These are phyloP conservation scores for Naematelia encephala DNA, from an alignment of 768 basidiomycete species.

Conservation along the genomic window DNA sequence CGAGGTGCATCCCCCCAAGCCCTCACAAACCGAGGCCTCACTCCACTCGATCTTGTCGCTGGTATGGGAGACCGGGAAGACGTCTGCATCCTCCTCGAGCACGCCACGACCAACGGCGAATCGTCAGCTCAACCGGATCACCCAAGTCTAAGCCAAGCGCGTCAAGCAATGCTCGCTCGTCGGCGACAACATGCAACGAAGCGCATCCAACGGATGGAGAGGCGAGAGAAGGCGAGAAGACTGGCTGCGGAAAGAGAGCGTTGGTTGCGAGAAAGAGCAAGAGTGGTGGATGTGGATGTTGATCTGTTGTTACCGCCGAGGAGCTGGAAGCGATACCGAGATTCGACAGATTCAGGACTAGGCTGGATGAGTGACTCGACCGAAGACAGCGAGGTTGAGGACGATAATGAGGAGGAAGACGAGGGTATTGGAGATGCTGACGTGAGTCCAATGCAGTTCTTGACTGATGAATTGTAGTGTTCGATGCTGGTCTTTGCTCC, in stretches of 20 bases:
- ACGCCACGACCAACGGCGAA: constrained; percentile 55
- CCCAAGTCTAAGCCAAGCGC: constrained; percentile 17
- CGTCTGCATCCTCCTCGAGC: constrained; percentile 78
- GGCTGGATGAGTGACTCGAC: constrained; percentile 11
- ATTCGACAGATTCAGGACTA: constrained; percentile 13
- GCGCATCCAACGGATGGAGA: constrained; percentile 12
- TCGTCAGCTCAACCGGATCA: constrained; percentile 10
- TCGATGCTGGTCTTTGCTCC: constrained; percentile 89
- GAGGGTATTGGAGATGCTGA: constrained; percentile 53
- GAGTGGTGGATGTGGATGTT: constrained; percentile 34
- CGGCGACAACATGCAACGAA: constrained; percentile 50
- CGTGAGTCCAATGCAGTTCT: background rate
- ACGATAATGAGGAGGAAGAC: constrained; percentile 53
- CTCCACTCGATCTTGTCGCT: constrained; percentile 83
- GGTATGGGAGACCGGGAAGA: constrained; percentile 77
- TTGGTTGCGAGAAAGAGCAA: constrained; percentile 34
- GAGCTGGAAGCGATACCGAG: constrained; percentile 5
- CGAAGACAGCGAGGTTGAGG: constrained; percentile 56
- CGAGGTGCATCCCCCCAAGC: constrained; percentile 82
- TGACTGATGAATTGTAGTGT: background rate
- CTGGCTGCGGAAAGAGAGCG: constrained; percentile 23
- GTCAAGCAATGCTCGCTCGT: constrained; percentile 67
- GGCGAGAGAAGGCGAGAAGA: constrained; percentile 14
- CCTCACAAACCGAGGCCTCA: constrained; percentile 71
- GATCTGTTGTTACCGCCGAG: constrained; percentile 46